Percentiles rank a stretch among this genome's conserved stretches.
Conservation (phyloP, 257 asterid genomes). For the Coffea eugenioides region DNA sequence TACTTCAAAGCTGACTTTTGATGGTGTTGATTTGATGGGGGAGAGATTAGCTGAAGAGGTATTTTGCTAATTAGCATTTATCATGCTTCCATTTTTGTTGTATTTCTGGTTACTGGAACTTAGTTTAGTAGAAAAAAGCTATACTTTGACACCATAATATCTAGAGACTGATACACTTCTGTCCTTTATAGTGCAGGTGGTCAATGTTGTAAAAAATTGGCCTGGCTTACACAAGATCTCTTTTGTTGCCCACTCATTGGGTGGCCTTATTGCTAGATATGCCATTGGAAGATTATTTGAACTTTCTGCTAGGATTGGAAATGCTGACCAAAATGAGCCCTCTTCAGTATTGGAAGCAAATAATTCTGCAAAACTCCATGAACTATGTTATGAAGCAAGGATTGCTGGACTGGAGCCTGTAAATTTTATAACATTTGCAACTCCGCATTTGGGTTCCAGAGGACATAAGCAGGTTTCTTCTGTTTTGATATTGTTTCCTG, state of each 20-base stretch:
- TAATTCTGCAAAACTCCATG: conserved; percentile 14
- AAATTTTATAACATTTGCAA: conserved; percentile 85
- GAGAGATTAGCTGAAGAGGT: conserved; percentile 97
- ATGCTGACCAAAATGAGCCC: conserved; percentile 26
- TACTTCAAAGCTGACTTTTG: conserved; percentile 74
- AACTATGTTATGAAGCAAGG: conserved; percentile 33
- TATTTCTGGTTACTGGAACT: conserved; percentile 6
- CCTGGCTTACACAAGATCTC: conserved; percentile 72
- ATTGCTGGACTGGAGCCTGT: conserved; percentile 83
- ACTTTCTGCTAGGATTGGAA: conserved; percentile 26
- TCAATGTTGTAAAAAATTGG: conserved; percentile 69
- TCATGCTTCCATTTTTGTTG: conserved; percentile 14
- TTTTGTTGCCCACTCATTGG: conserved; percentile 90
- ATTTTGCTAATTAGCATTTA: conserved; percentile 36
- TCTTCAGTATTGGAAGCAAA: conserved; percentile 33
- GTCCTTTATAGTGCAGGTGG: conserved; percentile 69
- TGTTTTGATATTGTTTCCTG: not conserved
- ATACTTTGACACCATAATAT: conserved; percentile 11
- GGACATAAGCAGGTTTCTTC: conserved; percentile 69
- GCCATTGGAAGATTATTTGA: conserved; percentile 73
- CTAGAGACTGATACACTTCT: conserved; percentile 13
- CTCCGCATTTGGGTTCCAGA: conserved; percentile 89
- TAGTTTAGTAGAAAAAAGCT: not conserved
- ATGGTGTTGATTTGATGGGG: conserved; percentile 92
- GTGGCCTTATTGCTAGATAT: conserved; percentile 92